Base-by-base conservation (phyloP, 2,329 filamentous ascomycete genomes). In the Fragosphaeria purpurea region DNA sequence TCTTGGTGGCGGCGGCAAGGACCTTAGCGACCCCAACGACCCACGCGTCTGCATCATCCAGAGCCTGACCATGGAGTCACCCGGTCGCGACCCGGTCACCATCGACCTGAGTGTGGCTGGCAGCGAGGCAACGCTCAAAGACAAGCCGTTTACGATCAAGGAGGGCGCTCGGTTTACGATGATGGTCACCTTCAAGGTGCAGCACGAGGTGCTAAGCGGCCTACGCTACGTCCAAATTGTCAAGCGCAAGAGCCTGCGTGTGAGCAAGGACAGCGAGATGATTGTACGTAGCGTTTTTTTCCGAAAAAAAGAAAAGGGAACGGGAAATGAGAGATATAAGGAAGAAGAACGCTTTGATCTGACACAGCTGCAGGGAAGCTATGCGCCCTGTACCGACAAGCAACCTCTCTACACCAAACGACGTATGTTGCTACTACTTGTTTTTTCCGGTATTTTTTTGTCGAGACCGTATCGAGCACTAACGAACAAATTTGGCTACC, bases 201-300 rank as follows among this genome's bases (percentile, higher is more conserved):
- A 98, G 75, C 89, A 96, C 67, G 86, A 97, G 70, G 91, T 98
- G 58, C 79, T 97, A 50, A 93, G 87, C 61, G 93, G 93, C 44
- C 72, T 98, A 65, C 94, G 96, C 73, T 98, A 97, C 68, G 80
- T 98, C 52, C 93, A 98, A 72, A 79, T 89, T 41, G 86, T 96
- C 56, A 95, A 93, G 78, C 79, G 90, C 61, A 89, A 89, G 76
- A 86, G 87, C 50, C 77, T 97, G 65, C 81, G 80, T 53, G 81
- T 91, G 55, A 87, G 85, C 74, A 98, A 96, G 80, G 86, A 93
- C 63, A 86, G 94, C 61, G 91, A 97, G 74, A 98, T 98, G 93
- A 86, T 98, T 78, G 89, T 93, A 70, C 63, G 84, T 76, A 4
- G 6, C 6, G 4, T 37, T 37, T 2, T 37, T 37, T 37, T 37